Evolutionary conservation across 257 asterid species (phyloP), one percentile per base, ranked within the genome.

Genomic region (Petunia secreta): DNA sequence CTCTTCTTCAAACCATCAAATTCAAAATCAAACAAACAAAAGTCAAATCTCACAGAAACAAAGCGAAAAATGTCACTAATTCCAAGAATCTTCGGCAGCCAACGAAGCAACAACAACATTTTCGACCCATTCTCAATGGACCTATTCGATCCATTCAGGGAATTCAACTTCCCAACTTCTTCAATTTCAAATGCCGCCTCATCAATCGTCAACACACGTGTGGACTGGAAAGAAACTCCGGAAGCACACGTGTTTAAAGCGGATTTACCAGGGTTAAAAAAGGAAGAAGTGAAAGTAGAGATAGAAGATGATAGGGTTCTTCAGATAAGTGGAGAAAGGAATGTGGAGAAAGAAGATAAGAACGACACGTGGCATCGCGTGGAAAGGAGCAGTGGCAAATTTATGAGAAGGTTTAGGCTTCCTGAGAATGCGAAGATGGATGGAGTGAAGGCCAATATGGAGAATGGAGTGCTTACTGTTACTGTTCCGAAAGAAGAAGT

Each of bases 381-480:
- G 13, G 83, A 83, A 13, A 36, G 85, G 0, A 83, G 83, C 83
- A 38, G 46, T 6, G 80, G 83, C 0, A 79, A 83, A 40, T 83
- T 83, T 40, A 39, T 55, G 37, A 62, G 83, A 4, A 71, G 85
- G 38, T 62, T 83, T 16, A 63, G 83, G 65, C 62, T 63, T 14
- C 85, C 83, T 6, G 85, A 83, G 53, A 54, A 83, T 6, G 85
- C 85, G 0, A 79, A 83, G 38, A 44, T 79, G 10, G 80, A 73
- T 65, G 41, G 53, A 8, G 69, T 83, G 1, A 79, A 71, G 46
- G 85, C 80, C 0, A 8, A 71, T 6, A 63, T 79, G 76, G 85
- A 78, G 67, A 82, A 82, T 38, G 82, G 82, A 4, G 80, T 82
- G 6, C 80, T 82, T 0, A 78, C 76, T 39, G 48, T 78, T 0